phyloP scores from a whole-genome alignment of 23 red algal species.

The Gracilaria gracilis region DNA sequence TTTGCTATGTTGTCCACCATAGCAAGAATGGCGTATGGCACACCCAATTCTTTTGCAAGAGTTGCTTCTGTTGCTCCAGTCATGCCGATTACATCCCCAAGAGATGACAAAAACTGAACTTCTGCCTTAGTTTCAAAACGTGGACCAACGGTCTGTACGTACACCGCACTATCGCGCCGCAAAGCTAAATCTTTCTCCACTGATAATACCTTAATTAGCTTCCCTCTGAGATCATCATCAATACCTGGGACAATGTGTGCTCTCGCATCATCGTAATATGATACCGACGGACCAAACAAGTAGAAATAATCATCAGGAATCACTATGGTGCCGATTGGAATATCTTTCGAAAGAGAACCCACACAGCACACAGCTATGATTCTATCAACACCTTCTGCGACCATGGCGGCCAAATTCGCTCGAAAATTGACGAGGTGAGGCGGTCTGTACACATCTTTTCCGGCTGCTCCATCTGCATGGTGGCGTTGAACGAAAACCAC shows the following conservation, averaged over 20 bases:
- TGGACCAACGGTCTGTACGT: slow-evolving; percentile 95
- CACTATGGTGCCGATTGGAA: slow-evolving; percentile 78
- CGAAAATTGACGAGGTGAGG: slow-evolving; percentile 89
- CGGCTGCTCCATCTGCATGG: slow-evolving; percentile 78
- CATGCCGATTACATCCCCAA: slow-evolving; percentile 96
- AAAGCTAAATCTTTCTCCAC: slow-evolving; percentile 3
- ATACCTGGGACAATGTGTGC: slow-evolving; percentile 90
- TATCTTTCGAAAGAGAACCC: slow-evolving; percentile 73
- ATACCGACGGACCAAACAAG: slow-evolving; percentile 64
- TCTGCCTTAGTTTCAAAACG: slow-evolving; percentile 99
- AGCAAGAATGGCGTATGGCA: slow-evolving; percentile 88
- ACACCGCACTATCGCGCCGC: slow-evolving; percentile 45
- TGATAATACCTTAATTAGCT: slow-evolving; percentile 45
- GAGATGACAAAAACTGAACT: slow-evolving; percentile 70
- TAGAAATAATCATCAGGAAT: slow-evolving; percentile 92
- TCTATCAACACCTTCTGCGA: slow-evolving; percentile 36
- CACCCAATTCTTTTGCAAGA: slow-evolving; percentile 67
- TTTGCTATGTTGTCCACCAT: slow-evolving; percentile 99
- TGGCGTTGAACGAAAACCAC: slow-evolving; percentile 95
- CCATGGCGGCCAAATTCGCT: slow-evolving; percentile 80
- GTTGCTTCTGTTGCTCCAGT: slow-evolving; percentile 93
- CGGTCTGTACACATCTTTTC: slow-evolving; percentile 68
- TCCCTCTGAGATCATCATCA: slow-evolving; percentile 49
- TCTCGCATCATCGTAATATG: slow-evolving; percentile 84
- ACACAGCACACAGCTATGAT: slow-evolving; percentile 91